Base-by-base conservation (phyloP, 2,329 filamentous ascomycete genomes). In the Fonsecaea multimorphosa region DNA sequence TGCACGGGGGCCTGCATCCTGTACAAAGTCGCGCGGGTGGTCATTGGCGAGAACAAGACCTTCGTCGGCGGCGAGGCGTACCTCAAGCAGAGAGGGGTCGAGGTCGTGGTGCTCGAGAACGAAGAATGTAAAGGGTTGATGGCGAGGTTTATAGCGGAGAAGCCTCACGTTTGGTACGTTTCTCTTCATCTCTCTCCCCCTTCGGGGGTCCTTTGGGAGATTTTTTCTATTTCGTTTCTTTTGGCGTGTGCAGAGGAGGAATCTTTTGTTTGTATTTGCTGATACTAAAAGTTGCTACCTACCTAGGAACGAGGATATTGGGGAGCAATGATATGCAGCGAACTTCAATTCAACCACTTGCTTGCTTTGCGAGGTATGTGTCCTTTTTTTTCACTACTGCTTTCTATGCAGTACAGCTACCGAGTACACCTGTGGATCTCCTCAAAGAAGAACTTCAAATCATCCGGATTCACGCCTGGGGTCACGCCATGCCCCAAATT, bases 401-500 rank as follows among this genome's bases (percentile, higher is more conserved):
- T 38, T 53, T 67, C 34, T n/a, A 62, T n/a, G 66, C 74, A 34
- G 73, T 85, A 31, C 29, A 3, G 8, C 29, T 85, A n/a, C n/a
- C n/a, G n/a, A n/a, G n/a, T n/a, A 38, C 86, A 79, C 55, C 91
- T 86, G 78, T 97, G 92, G 64, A 98, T 88, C 79, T 99, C 95
- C 75, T 96, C 84, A 71, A 99, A 94, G 82, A 91, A 99, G 80
- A 96, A 96, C 77, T 88, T 94, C 72, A 99, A 82, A 77, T 97
- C 89, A 57, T 98, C 93, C 0, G 95, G 95, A 72, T 98, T 91
- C 61, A 99, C 95, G 70, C 93, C 90, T 0, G 95, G 95, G 34
- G 95, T 99, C 70, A 99, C 93, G 91, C 95, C 95, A 76, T 99
- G 95, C 8, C 95, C 95, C 68, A 99, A 84, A 77, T 99, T 99